phyloP scores from a whole-genome alignment of 192 early-diverging fungal species.

The Cetraspora pellucida region DNA sequence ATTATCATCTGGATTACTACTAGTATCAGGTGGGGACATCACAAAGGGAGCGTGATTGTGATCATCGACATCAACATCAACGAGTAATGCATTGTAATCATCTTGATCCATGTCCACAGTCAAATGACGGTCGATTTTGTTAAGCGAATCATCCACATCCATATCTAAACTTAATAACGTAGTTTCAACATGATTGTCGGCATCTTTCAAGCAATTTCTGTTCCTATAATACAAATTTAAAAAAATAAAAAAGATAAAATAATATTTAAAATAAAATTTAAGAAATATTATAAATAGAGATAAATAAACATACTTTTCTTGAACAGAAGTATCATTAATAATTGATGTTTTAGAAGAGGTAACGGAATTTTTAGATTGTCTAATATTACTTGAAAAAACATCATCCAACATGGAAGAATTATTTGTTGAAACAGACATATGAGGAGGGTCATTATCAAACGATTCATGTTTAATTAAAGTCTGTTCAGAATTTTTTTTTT shows the following conservation, averaged over 20 bases:
- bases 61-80: background rate
- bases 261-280: no score
- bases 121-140: background rate
- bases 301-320: no score
- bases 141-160: background rate
- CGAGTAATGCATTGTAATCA: background rate
- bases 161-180: background rate
- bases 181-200: background rate
- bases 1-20: conserved; percentile 23
- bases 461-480: background rate
- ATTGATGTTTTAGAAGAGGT: no score
- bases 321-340: no score
- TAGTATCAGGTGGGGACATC: conserved; percentile 15
- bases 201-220: background rate
- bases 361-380: no score
- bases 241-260: no score
- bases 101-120: background rate
- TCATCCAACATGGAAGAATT: background rate
- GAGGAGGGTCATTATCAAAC: no score
- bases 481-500: conserved; percentile 41
- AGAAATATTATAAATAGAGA: no score
- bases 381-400: no score
- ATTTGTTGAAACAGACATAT: background rate
- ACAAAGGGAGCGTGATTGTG: background rate
- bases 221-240: no score